Percentiles rank a stretch among this genome's conserved stretches.
phyloP scores from a whole-genome alignment of 2,329 filamentous ascomycete species.

The Fusarium paranaense region DNA sequence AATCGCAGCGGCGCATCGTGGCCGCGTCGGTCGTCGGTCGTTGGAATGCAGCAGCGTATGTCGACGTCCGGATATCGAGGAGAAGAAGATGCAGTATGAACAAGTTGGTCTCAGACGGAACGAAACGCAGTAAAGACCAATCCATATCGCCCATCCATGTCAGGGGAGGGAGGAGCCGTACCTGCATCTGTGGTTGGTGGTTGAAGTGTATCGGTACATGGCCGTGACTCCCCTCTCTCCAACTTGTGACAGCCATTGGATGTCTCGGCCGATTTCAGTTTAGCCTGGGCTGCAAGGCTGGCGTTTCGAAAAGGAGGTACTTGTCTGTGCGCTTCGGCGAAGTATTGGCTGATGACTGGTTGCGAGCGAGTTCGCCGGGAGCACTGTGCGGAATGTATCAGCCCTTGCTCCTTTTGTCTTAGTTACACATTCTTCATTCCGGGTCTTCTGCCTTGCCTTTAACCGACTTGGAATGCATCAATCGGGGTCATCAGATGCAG shows the following conservation, averaged over 20 bases:
- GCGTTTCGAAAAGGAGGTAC: slow-evolving; percentile 2
- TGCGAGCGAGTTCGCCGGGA: slow-evolving; percentile 4
- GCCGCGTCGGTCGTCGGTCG: slow-evolving; percentile 3
- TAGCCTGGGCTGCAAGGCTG: slow-evolving; percentile 4
- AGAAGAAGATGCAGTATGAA: slow-evolving; percentile 18
- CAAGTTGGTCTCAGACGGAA: slow-evolving; percentile 28
- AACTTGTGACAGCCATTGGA: slow-evolving; percentile 27
- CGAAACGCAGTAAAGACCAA: slow-evolving; percentile 11
- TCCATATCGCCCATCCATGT: slow-evolving; percentile 38
- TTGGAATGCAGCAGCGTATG: slow-evolving; percentile 2
- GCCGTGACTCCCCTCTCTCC: slow-evolving; percentile 19
- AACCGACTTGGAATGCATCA: slow-evolving; percentile 18
- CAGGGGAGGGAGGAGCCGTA: slow-evolving; percentile 41
- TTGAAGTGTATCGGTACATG: slow-evolving; percentile 26
- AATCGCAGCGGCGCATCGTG: slow-evolving; percentile 11
- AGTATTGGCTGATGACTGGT: slow-evolving; percentile 7
- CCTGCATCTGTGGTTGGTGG: slow-evolving; percentile 45
- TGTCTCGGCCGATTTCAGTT: slow-evolving; percentile 1
- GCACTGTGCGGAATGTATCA: slow-evolving; percentile 15
- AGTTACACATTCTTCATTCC: not conserved
- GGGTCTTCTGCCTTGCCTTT: slow-evolving; percentile 20
- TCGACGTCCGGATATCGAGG: not conserved
- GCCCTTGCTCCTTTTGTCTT: slow-evolving; percentile 6
- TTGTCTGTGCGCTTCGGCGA: slow-evolving; percentile 12
- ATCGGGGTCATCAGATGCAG: slow-evolving; percentile 27